Percentiles rank a stretch among this genome's conserved stretches.
Evolutionary conservation across 116 monocot species (phyloP).

Genomic region (Phalaenopsis hybrid): DNA sequence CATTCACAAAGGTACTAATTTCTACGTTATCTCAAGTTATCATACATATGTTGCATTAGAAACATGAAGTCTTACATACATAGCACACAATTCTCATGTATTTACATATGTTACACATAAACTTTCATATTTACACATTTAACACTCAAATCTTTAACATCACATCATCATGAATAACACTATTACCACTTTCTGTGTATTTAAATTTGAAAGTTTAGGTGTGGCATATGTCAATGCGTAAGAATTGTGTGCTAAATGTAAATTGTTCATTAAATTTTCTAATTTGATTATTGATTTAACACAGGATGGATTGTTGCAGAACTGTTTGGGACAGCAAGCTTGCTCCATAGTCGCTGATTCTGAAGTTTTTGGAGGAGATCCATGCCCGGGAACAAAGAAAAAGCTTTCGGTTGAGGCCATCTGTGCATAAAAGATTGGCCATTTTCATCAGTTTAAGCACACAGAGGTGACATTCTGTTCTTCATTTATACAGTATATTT

Average conservation of each 20-base stretch:
- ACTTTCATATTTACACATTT: no score
- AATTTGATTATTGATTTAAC: conserved; percentile 10
- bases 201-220: no score
- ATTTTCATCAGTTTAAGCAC: neutral
- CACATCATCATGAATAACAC: no score
- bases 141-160: no score
- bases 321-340: conserved; percentile 60
- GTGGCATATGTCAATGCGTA: no score
- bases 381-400: conserved; percentile 61
- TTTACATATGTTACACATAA: no score
- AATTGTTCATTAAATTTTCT: neutral
- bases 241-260: no score
- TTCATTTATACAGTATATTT: neutral
- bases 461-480: neutral
- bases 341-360: conserved; percentile 48
- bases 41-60: conserved; percentile 32
- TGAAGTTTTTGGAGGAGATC: conserved; percentile 74
- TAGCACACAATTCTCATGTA: no score
- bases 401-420: conserved; percentile 48
- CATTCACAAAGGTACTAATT: conserved; percentile 43
- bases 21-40: conserved; percentile 3
- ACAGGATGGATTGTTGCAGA: conserved; percentile 34
- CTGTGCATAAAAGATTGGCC: conserved; percentile 25
- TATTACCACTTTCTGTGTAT: no score
- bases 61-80: conserved; percentile 15